Base-by-base conservation (phyloP, 2,329 filamentous ascomycete genomes). In the Rhynchosporium secalis region DNA sequence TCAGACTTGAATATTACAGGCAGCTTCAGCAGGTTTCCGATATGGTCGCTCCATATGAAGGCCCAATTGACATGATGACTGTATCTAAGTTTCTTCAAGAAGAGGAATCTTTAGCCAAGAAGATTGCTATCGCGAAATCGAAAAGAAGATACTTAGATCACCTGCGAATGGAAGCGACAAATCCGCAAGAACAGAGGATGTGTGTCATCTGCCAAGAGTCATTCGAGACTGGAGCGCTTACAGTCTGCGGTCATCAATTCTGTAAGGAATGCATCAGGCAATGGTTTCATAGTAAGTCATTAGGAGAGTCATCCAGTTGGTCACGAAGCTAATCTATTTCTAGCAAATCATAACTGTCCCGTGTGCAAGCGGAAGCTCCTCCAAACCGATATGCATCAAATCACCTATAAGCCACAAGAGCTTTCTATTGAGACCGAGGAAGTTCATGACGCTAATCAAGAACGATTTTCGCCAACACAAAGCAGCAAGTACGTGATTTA, bases 21-120 rank as follows among this genome's bases (percentile, higher is more conserved):
- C 92, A 97, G 71, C 81, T 98, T 10, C 95, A 98, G 72, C 84
- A 86, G 31, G 86, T 98, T n/a, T 97, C 93, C 0, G 94, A 98
- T 72, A 91, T 86, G 20, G 91, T 98, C 0, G 83, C 85, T 4
- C 87, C 89, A 0, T 90, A 90, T 61, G 87, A 92, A 61, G 87
- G 88, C 10, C 70, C 67, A 4, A 69, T 66, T 15, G 61, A 68
- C 20, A 69, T 71, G 7, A 52, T 20, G 8, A 62, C 68, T 1
- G 48, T 71, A 33, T 73, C 75, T 33, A 79, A 80, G 56, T 77
- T 83, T 28, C 81, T 87, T 2, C 78, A 88, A 10, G 82, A 89
- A 48, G 86, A 89, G 72, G 74, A 82, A 3, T 75, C 74, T 0
- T 74, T 86, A n/a, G 78, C 80, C 31, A 79, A 78, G 10, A 87